Base-by-base conservation (phyloP, 2,329 filamentous ascomycete genomes). In the Colletotrichum eleusines region DNA sequence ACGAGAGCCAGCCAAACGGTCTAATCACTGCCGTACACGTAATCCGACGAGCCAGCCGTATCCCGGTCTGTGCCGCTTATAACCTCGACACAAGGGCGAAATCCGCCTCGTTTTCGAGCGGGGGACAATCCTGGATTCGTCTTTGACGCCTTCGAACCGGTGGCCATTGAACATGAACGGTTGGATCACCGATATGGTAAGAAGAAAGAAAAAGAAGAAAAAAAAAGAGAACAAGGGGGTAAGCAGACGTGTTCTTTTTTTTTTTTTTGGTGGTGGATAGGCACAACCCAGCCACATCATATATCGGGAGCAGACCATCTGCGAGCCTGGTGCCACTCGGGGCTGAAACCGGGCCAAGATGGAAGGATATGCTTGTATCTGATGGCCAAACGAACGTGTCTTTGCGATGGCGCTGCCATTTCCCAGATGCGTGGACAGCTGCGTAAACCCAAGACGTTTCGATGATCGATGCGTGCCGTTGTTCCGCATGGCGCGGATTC, bases 1-100 rank as follows among this genome's bases (percentile, higher is more conserved):
- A 31, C 44, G 26, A 50, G 40, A 26, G 23, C 33, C 60, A 33
- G 9, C 48, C 35, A 20, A 31, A 40, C 18, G 26, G 18, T 50
- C 60, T 40, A 63, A 53, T 53, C 48, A 63, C 1, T 42, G 60
- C 50, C 35, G 46, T 63, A 44, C 60, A 63, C 60, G 60, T 63
- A 53, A 35, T 53, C 60, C 46, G 23, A 33, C 16, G 23, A 53
- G 35, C 48, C 26, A 33, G 46, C 60, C n/a, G 48, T 3, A 63
- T 63, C 60, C 60, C 35, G 35, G 60, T 16, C 44, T 31, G 35
- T 42, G 60, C 60, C 18, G 8, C 40, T 18, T n/a, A 7, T 51
- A 7, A 16, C 46, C 23, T 3, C 26, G 26, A 16, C 48, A 20
- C 0, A n/a, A 50, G 16, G n/a, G 31, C 23, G 38, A 51, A n/a